Percentiles rank a stretch among this genome's conserved stretches.
Evolutionary conservation across 2,329 filamentous ascomycete species (phyloP).

Genomic region (Botrytis byssoidea): DNA sequence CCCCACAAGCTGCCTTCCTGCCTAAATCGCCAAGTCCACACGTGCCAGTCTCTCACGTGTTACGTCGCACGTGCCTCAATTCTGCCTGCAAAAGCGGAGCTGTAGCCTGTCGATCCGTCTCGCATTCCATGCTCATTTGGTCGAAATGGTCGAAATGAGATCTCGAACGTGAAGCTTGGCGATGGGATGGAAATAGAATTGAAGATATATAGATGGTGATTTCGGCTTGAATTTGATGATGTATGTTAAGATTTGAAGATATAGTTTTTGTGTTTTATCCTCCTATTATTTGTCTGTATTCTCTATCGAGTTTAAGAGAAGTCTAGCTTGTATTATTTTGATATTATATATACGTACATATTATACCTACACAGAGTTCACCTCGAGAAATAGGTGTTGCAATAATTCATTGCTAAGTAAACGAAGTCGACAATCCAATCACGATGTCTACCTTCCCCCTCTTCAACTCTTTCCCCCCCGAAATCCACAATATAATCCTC

Average conservation of each 20-base stretch:
- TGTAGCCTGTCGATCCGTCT: background rate
- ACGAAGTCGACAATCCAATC: background rate
- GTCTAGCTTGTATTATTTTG: fast-evolving
- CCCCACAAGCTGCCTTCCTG: background rate
- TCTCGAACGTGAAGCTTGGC: background rate
- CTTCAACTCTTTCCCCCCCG: slow-evolving; percentile 28
- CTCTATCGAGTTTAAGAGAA: background rate
- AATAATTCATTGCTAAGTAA: fast-evolving
- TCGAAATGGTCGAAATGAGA: background rate
- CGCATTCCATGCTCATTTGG: background rate
- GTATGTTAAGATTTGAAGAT: background rate
- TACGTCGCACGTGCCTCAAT: background rate
- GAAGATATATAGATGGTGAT: background rate
- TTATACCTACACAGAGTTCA: background rate
- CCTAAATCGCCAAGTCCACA: background rate
- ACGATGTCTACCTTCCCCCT: background rate
- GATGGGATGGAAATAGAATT: background rate
- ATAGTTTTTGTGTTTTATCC: no score
- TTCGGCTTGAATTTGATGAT: background rate
- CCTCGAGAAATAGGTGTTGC: background rate
- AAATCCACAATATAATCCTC: slow-evolving; percentile 34
- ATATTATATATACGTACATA: background rate
- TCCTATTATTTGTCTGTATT: background rate
- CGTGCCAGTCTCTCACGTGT: background rate
- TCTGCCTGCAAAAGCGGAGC: slow-evolving; percentile 2